phyloP scores from a whole-genome alignment of 2,329 filamentous ascomycete species.

The Pyrenophora seminiperda region DNA sequence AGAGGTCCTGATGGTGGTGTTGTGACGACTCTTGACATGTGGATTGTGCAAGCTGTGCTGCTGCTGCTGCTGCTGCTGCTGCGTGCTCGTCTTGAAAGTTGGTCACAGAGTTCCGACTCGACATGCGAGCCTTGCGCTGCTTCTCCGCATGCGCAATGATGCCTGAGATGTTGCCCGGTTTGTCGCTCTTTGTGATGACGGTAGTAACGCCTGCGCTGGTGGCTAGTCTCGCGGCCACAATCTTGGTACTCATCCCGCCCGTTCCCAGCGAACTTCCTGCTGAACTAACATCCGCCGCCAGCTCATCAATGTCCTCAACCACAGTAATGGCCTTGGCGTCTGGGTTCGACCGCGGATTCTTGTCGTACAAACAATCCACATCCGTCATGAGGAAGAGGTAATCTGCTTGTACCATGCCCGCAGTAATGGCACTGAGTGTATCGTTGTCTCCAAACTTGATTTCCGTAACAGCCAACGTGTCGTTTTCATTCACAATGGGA shows the following conservation, averaged over 20 bases:
- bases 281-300: conserved; percentile 88
- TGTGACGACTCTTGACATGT: conserved; percentile 22
- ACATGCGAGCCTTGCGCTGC: conserved; percentile 52
- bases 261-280: conserved; percentile 89
- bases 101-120: conserved; percentile 36
- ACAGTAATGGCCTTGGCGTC: conserved; percentile 90
- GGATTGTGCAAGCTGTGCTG: conserved; percentile 26
- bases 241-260: conserved; percentile 97
- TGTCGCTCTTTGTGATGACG: conserved; percentile 91
- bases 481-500: conserved; percentile 98
- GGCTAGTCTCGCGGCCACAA: conserved; percentile 87
- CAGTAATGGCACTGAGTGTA: conserved; percentile 93
- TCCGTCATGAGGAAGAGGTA: conserved; percentile 99
- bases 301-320: conserved; percentile 81
- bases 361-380: conserved; percentile 95
- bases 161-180: conserved; percentile 85
- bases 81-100: conserved; percentile 43
- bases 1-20: conserved; percentile 30
- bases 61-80: no score
- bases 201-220: conserved; percentile 95
- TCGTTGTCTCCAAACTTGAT: conserved; percentile 99
- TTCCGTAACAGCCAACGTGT: conserved; percentile 94
- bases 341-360: conserved; percentile 84
- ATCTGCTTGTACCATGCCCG: conserved; percentile 95
- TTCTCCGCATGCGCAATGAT: conserved; percentile 83